A percentile compares a stretch with the other conserved stretches of the same genome.
These are phyloP conservation scores for Rhamnella rubrinervis DNA, from an alignment of 331 rosid species.

Conservation along the genomic window DNA sequence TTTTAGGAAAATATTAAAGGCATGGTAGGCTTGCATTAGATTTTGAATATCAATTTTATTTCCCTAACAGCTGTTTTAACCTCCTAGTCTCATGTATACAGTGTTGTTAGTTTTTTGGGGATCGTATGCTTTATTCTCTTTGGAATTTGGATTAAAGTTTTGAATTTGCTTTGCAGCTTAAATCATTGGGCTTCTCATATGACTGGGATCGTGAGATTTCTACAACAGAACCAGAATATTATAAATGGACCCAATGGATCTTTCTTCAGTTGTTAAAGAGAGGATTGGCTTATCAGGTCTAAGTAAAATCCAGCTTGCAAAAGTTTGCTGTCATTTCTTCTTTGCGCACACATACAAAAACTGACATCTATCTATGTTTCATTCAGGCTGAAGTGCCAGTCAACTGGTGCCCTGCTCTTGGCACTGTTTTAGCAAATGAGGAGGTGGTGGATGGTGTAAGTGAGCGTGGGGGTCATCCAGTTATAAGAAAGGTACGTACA, in stretches of 20 bases:
- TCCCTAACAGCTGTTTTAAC: neutral
- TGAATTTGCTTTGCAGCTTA: conserved; percentile 54
- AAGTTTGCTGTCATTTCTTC: conserved; percentile 2
- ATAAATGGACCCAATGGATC: conserved; percentile 98
- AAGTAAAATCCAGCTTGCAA: conserved; percentile 12
- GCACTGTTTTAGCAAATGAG: conserved; percentile 97
- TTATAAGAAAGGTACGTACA: conserved; percentile 65
- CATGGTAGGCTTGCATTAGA: neutral
- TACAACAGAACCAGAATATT: conserved; percentile 87
- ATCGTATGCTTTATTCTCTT: conserved; percentile 27
- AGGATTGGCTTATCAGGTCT: conserved; percentile 95
- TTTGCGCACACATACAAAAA: conserved; percentile 3
- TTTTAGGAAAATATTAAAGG: neutral
- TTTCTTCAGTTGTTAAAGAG: conserved; percentile 90
- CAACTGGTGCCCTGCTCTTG: conserved; percentile 98
- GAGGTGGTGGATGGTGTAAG: conserved; percentile 97
- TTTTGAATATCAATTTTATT: neutral
- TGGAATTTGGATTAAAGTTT: conserved; percentile 21
- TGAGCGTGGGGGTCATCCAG: conserved; percentile 95
- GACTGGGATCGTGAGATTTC: conserved; percentile 98
- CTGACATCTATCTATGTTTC: conserved; percentile 17
- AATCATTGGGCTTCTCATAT: conserved; percentile 91
- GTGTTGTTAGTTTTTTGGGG: conserved; percentile 12
- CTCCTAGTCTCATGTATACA: neutral
- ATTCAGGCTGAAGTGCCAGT: conserved; percentile 95